phyloP scores from a whole-genome alignment of 208 protist species.

The Wallacemonas sp. region DNA sequence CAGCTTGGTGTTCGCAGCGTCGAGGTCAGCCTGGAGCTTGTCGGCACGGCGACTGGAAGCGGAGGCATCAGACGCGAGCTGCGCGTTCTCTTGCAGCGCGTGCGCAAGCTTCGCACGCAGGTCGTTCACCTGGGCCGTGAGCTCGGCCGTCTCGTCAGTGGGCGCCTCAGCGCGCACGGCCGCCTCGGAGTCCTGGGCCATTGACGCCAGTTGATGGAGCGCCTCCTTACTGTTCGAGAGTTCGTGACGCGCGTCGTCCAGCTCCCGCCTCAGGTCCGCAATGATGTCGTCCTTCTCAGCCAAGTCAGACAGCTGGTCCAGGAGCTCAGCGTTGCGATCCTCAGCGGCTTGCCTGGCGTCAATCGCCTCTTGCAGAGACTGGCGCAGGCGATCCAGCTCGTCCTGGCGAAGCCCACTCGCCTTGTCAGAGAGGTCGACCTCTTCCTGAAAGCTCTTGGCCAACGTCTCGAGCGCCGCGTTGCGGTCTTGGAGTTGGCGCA shows the following conservation, averaged over 20 bases:
- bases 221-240: slow-evolving; percentile 15
- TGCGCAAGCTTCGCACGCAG: slow-evolving; percentile 12
- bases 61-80: no score
- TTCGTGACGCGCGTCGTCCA: slow-evolving; percentile 22
- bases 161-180: neutral
- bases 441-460: slow-evolving; percentile 19
- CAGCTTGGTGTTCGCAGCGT: slow-evolving; percentile 3
- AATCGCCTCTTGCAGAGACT: neutral
- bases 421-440: slow-evolving; percentile 24
- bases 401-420: slow-evolving; percentile 26
- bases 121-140: slow-evolving; percentile 16
- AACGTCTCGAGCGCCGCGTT: slow-evolving; percentile 22
- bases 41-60: no score
- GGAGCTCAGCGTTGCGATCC: slow-evolving; percentile 20
- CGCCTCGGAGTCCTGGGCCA: slow-evolving; percentile 4
- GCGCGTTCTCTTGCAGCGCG: neutral
- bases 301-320: slow-evolving; percentile 10
- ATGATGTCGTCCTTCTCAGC: slow-evolving; percentile 22
- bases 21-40: slow-evolving; percentile 18
- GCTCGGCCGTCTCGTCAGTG: slow-evolving; percentile 6
- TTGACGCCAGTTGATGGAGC: neutral
- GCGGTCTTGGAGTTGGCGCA: slow-evolving; percentile 4
- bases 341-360: slow-evolving; percentile 1
- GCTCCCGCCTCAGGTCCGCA: slow-evolving; percentile 15
- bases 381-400: slow-evolving; percentile 23